Evolutionary conservation across 129 eudicot genomes (phyloP).

Genomic region (Logfia minima): DNA sequence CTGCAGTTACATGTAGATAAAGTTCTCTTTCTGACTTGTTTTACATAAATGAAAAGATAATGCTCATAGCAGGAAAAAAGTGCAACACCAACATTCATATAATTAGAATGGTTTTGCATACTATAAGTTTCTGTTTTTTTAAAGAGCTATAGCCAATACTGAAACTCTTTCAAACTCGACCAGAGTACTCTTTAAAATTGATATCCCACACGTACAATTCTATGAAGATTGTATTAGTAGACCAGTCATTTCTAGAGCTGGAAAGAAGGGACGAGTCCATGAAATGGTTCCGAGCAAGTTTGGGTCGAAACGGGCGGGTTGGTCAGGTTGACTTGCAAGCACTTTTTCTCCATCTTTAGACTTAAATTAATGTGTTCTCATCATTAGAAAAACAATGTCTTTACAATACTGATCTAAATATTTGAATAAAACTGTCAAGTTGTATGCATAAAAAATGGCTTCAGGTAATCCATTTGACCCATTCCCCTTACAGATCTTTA

Average conservation of each 20-base stretch:
- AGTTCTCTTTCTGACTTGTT: background rate
- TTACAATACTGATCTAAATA: too few species aligned
- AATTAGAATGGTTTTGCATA: background rate
- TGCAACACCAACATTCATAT: background rate
- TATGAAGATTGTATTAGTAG: background rate
- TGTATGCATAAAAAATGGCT: too few species aligned
- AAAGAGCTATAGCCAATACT: background rate
- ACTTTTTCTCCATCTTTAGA: too few species aligned
- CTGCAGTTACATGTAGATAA: conserved; percentile 35
- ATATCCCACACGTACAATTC: background rate
- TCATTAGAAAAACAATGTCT: too few species aligned
- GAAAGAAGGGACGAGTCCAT: background rate
- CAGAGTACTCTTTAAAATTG: background rate
- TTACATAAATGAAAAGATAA: background rate
- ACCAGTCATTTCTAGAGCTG: background rate
- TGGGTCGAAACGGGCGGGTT: background rate
- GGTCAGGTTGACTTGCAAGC: background rate
- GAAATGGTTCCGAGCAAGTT: background rate
- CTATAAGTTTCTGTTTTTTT: background rate
- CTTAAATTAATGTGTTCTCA: too few species aligned
- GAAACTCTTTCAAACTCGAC: background rate
- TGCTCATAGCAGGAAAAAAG: background rate
- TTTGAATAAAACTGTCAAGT: too few species aligned
- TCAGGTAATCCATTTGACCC: background rate
- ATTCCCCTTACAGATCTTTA: background rate